These are phyloP conservation scores for Euphorbia schlechtendalii DNA, from an alignment of 441 rosid species.

Conservation along the genomic window DNA sequence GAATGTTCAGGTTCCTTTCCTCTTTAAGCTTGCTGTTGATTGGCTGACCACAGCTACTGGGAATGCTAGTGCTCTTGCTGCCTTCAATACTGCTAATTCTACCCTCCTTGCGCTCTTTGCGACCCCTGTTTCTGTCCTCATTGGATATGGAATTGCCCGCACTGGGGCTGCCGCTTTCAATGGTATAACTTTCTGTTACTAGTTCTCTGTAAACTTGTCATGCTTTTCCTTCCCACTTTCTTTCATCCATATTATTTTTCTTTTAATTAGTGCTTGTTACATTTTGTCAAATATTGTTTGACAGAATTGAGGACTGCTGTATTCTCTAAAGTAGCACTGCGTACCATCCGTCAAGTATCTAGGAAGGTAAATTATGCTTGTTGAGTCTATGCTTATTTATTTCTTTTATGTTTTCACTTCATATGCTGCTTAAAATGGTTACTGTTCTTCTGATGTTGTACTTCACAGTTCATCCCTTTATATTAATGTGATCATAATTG, in stretches of 20 bases:
- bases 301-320: constrained; percentile 85
- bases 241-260: neutral
- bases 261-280: neutral
- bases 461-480: neutral
- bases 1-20: constrained; percentile 91
- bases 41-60: constrained; percentile 62
- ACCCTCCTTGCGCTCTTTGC: constrained; percentile 55
- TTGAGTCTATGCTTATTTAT: neutral
- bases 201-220: neutral
- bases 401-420: neutral
- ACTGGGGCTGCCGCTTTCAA: constrained; percentile 73
- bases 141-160: constrained; percentile 92
- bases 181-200: constrained; percentile 29
- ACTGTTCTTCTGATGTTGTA: neutral
- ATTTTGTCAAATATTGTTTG: constrained; percentile 16
- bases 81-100: constrained; percentile 52
- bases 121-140: constrained; percentile 71
- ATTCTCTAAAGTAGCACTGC: constrained; percentile 80
- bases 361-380: constrained; percentile 47
- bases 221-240: neutral
- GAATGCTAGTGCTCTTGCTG: constrained; percentile 42
- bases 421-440: neutral
- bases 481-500: neutral
- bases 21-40: constrained; percentile 85
- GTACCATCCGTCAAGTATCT: constrained; percentile 77